Base-by-base conservation (phyloP, 768 basidiomycete genomes). In the Boletus reticulatus region DNA sequence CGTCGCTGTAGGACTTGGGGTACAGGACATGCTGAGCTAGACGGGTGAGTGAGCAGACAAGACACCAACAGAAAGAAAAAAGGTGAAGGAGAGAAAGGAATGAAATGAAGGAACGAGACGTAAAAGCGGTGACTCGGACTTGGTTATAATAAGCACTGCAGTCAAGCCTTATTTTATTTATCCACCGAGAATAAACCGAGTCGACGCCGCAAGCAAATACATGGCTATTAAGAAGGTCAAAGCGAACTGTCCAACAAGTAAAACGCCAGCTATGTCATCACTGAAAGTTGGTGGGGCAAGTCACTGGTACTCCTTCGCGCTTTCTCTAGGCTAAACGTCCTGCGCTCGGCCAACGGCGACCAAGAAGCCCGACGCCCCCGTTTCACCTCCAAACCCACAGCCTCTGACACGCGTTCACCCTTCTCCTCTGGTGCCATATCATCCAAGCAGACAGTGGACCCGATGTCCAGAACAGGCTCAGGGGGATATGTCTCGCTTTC, bases 241-340 rank as follows among this genome's bases (percentile, higher is more conserved):
- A 4, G 4, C 7, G 36, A 37, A 37, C 36, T 4, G 36, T 17
- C 17, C 11, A 17, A 19, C 11, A 39, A 17, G 17, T 5, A 39
- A 39, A n/a, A 17, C 3, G 4, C 7, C 14, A 37, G 50, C 47
- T 89, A 90, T 86, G 92, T 89, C 90, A 90, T n/a, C 43, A 20
- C 90, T 90, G 89, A 89, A 42, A 52, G 14, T 14, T 36, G 34
- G 8, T 37, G 31, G 6, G 60, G 41, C 47, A 64, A 22, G 47
- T 62, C 70, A 7, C 61, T 60, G 3, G 70, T 68, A 13, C 58
- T 73, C 43, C 47, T 70, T 43, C 71, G 55, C 17, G 29, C 20
- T 43, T 46, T 46, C 34, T 43, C 52, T 20, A 12, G 22, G 34
- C 44, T 31, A 43, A 55, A 58, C 67, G 54, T 53, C 56, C 68